These are phyloP conservation scores for Coniochaeta pulveracea DNA, from an alignment of 2,329 filamentous ascomycete genomes.

Conservation along the genomic window DNA sequence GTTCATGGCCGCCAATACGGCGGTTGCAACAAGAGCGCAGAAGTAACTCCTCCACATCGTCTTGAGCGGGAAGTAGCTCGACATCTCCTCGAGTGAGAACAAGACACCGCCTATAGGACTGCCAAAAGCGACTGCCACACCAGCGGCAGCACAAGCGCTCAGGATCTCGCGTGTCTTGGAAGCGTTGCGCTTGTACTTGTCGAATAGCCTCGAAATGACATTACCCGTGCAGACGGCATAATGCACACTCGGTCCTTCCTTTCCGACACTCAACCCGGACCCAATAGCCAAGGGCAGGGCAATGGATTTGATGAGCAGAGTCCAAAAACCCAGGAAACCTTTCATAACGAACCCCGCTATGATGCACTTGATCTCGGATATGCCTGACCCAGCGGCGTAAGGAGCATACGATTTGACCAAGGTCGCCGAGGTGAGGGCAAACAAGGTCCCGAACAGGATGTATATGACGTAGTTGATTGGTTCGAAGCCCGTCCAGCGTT, in stretches of 20 bases:
- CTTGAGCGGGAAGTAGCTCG: constrained; percentile 89
- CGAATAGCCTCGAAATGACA: constrained; percentile 85
- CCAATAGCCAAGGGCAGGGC: constrained; percentile 85
- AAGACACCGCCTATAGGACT: constrained; percentile 94
- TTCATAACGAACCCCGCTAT: constrained; percentile 99
- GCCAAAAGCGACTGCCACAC: constrained; percentile 92
- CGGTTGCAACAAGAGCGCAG: constrained; percentile 88
- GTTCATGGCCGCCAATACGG: constrained; percentile 89
- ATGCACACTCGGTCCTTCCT: constrained; percentile 97
- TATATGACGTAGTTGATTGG: constrained; percentile 81
- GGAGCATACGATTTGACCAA: constrained; percentile 88
- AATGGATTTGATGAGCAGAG: constrained; percentile 86
- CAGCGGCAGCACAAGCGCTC: constrained; percentile 87
- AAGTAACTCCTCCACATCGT: constrained; percentile 98
- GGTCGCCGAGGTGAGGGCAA: constrained; percentile 71
- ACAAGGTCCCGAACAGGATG: constrained; percentile 71
- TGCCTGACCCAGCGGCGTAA: constrained; percentile 91
- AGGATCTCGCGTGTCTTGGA: constrained; percentile 92
- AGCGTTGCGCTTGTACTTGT: constrained; percentile 84
- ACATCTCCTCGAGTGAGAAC: constrained; percentile 97
- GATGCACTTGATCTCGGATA: constrained; percentile 98
- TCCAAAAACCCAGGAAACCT: constrained; percentile 86
- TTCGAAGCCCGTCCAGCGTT: constrained; percentile 70
- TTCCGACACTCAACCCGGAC: constrained; percentile 87
- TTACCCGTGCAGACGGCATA: constrained; percentile 97